These are phyloP conservation scores for Clonostachys rosea DNA, from an alignment of 2,329 filamentous ascomycete species.

Conservation along the genomic window DNA sequence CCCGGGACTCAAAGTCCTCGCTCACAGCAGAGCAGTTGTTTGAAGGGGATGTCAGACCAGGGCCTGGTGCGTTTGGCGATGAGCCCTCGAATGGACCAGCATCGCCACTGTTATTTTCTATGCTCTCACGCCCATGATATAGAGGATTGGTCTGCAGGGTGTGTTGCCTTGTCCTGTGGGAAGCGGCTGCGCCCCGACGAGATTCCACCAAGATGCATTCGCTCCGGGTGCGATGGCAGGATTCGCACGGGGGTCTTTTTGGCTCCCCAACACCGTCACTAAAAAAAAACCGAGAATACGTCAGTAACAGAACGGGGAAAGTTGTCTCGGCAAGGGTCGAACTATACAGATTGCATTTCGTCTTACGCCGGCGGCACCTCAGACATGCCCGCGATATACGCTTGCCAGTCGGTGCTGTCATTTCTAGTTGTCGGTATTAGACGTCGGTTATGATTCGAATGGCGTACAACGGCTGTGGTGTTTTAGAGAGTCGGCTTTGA, in stretches of 20 bases:
- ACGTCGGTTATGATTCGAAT: too few species aligned
- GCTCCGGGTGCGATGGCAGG: conserved; percentile 2
- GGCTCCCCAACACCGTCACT: conserved; percentile 4
- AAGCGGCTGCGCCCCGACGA: background rate
- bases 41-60: too few species aligned
- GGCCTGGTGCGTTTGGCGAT: too few species aligned
- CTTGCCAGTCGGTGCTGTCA: conserved; percentile 6
- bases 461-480: too few species aligned
- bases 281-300: background rate
- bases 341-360: conserved; percentile 7
- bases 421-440: background rate
- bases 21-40: background rate
- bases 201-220: conserved; percentile 3
- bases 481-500: too few species aligned
- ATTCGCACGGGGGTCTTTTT: conserved; percentile 2
- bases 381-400: conserved; percentile 5
- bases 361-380: conserved; percentile 7
- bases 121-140: background rate
- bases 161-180: background rate
- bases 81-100: background rate
- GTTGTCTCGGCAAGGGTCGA: background rate
- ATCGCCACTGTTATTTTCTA: background rate
- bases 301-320: background rate
- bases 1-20: background rate
- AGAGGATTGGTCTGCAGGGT: background rate